Percentiles rank a stretch among this genome's conserved stretches.
These are phyloP conservation scores for Bifiguratus adelaidae DNA, from an alignment of 192 early-diverging fungal species.

Conservation along the genomic window DNA sequence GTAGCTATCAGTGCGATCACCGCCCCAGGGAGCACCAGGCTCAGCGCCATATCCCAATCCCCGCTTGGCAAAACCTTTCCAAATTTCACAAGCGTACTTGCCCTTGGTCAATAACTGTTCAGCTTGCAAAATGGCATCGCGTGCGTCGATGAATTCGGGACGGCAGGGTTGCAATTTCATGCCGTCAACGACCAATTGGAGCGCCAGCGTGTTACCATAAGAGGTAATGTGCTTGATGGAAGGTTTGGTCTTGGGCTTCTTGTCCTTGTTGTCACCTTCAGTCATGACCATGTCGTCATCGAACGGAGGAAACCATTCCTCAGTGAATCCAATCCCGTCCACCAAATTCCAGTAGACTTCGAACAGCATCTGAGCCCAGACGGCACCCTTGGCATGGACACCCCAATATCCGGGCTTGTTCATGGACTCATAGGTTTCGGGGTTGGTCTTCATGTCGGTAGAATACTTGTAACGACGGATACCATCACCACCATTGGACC, in stretches of 20 bases:
- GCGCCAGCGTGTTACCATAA: slow-evolving; percentile 56
- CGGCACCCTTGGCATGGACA: slow-evolving; percentile 82
- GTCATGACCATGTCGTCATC: background rate
- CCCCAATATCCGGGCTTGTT: slow-evolving; percentile 81
- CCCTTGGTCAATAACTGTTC: slow-evolving; percentile 51
- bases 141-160: slow-evolving; percentile 60
- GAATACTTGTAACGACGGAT: slow-evolving; percentile 85
- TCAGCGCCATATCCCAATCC: slow-evolving; percentile 73
- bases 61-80: slow-evolving; percentile 78
- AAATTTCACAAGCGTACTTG: slow-evolving; percentile 60
- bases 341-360: slow-evolving; percentile 71
- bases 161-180: slow-evolving; percentile 71
- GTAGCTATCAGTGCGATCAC: slow-evolving; percentile 41
- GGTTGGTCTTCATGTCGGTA: slow-evolving; percentile 62
- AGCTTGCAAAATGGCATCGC: slow-evolving; percentile 63
- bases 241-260: background rate
- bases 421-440: slow-evolving; percentile 69
- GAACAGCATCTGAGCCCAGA: slow-evolving; percentile 91
- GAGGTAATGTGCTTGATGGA: slow-evolving; percentile 19
- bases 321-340: slow-evolving; percentile 41
- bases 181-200: slow-evolving; percentile 65
- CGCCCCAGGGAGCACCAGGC: slow-evolving; percentile 48
- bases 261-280: background rate
- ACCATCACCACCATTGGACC: slow-evolving; percentile 74
- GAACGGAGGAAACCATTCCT: slow-evolving; percentile 40